Percentiles rank a stretch among this genome's conserved stretches.
Conservation (phyloP, 2,329 filamentous ascomycete genomes). For the Fusarium buxicola region DNA sequence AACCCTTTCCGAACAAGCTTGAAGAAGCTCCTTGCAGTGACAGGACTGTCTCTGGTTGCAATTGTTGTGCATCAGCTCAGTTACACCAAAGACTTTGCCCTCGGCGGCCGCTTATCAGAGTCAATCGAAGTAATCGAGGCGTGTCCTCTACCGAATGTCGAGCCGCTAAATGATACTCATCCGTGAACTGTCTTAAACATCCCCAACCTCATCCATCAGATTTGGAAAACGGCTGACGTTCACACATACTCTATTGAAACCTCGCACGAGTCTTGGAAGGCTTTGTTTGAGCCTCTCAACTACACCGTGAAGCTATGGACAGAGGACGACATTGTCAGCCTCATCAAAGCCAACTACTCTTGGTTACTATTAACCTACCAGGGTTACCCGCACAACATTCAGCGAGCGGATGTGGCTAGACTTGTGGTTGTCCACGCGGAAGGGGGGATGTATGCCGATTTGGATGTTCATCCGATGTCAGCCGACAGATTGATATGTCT, state of each 20-base stretch:
- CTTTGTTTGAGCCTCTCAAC: neutral
- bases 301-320: slow-evolving; percentile 6
- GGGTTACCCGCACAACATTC: neutral
- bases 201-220: slow-evolving; percentile 9
- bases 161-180: too few relatives aligned
- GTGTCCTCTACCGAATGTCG: too few relatives aligned
- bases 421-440: slow-evolving; percentile 5
- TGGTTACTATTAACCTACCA: neutral
- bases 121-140: too few relatives aligned
- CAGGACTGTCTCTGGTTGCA: too few relatives aligned
- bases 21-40: too few relatives aligned
- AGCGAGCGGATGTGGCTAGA: slow-evolving; percentile 2
- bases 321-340: neutral
- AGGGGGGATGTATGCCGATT: slow-evolving; percentile 6
- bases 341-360: neutral
- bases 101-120: too few relatives aligned
- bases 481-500: neutral
- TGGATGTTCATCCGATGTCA: neutral
- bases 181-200: neutral
- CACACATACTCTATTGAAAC: neutral
- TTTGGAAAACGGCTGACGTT: slow-evolving; percentile 12
- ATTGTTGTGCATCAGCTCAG: too few relatives aligned
- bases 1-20: too few relatives aligned
- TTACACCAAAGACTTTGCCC: too few relatives aligned
- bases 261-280: slow-evolving; percentile 4